A percentile compares a stretch with the other conserved stretches of the same genome.
Evolutionary conservation across 768 basidiomycete genomes (phyloP).

Genomic region (Russula ochroleuca): DNA sequence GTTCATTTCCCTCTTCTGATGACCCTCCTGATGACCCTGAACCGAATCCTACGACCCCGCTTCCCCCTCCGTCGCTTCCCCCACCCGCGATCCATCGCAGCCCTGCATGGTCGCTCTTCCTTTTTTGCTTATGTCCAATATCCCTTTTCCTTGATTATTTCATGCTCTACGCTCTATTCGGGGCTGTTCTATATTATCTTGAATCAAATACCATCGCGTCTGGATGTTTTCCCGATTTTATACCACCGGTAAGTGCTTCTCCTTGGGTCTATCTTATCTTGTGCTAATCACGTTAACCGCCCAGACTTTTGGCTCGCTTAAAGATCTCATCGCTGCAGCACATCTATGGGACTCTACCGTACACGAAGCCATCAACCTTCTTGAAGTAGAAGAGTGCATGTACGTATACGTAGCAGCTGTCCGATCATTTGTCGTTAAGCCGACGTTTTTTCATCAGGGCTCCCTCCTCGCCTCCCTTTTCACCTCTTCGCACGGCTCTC

Average conservation of each 20-base stretch:
- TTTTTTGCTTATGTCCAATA: slow-evolving; percentile 19
- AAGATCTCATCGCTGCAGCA: slow-evolving; percentile 63
- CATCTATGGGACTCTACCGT: slow-evolving; percentile 71
- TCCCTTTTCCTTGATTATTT: slow-evolving; percentile 20
- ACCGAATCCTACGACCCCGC: background rate
- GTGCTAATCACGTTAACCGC: slow-evolving; percentile 3
- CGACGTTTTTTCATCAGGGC: slow-evolving; percentile 37
- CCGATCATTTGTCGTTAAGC: slow-evolving; percentile 10
- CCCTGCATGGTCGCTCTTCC: background rate
- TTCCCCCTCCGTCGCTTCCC: background rate
- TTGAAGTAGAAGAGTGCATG: slow-evolving; percentile 72
- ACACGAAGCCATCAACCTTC: slow-evolving; percentile 57
- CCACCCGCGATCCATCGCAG: background rate
- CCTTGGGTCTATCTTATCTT: background rate
- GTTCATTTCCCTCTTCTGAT: slow-evolving; percentile 11
- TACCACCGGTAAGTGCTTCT: slow-evolving; percentile 12
- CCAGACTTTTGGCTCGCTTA: slow-evolving; percentile 63
- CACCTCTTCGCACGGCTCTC: slow-evolving; percentile 61
- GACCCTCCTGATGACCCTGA: slow-evolving; percentile 9
- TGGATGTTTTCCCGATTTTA: slow-evolving; percentile 10
- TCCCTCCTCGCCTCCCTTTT: slow-evolving; percentile 48
- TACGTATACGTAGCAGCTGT: slow-evolving; percentile 38
- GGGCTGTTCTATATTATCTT: slow-evolving; percentile 20
- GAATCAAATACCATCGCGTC: slow-evolving; percentile 1
- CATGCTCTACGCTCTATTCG: slow-evolving; percentile 18